These are phyloP conservation scores for Sporobolomyces phaffii DNA, from an alignment of 768 basidiomycete genomes.

Conservation along the genomic window DNA sequence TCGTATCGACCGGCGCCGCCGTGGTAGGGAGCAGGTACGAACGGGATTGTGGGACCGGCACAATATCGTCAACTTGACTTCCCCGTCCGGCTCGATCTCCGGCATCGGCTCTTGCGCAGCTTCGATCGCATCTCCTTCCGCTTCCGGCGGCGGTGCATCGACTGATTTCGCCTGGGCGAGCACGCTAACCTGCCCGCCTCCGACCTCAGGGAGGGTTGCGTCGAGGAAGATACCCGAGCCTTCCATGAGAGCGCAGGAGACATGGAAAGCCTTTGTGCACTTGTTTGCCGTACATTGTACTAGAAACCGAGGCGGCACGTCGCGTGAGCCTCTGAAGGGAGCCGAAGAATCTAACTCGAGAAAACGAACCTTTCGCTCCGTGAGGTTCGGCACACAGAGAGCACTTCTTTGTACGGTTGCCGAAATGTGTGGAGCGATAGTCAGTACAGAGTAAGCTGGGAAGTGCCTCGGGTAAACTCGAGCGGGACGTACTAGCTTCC, in stretches of 20 bases:
- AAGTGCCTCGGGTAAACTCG: background rate
- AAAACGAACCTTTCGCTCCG: conserved; percentile 36
- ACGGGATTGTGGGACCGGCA: conserved; percentile 90
- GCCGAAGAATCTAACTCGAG: too few relatives aligned
- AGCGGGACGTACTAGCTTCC: conserved; percentile 69
- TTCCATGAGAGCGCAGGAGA: conserved; percentile 72
- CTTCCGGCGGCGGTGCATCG: background rate
- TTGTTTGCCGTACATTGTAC: conserved; percentile 91
- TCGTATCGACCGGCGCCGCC: background rate
- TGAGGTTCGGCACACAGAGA: conserved; percentile 63
- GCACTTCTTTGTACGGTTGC: conserved; percentile 70
- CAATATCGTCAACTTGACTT: conserved; percentile 56
- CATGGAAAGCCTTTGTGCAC: conserved; percentile 87
- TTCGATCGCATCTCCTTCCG: conserved; percentile 32
- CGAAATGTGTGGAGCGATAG: too few relatives aligned
- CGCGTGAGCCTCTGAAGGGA: too few relatives aligned
- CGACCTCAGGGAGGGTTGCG: conserved; percentile 45
- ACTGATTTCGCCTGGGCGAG: conserved; percentile 39
- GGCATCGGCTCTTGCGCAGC: conserved; percentile 43
- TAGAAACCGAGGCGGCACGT: conserved; percentile 42
- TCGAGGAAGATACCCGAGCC: conserved; percentile 43
- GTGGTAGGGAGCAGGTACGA: conserved; percentile 43
- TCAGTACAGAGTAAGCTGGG: background rate
- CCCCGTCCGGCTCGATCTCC: background rate
- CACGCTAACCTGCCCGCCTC: conserved; percentile 47